These are phyloP conservation scores for Cryptosporidium sp. DNA, from an alignment of 169 alveolate species.

Conservation along the genomic window DNA sequence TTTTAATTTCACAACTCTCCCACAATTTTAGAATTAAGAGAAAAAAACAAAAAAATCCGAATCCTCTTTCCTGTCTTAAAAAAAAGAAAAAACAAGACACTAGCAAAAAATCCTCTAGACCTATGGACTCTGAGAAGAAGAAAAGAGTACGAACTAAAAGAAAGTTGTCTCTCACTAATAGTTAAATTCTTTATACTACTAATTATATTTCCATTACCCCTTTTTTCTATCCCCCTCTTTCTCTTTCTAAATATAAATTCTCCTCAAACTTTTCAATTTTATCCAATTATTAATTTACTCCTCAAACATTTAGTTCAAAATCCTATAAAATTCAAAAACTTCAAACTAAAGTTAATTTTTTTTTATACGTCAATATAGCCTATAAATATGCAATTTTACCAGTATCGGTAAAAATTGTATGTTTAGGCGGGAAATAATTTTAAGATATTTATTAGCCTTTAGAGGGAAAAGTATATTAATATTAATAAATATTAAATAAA, in stretches of 20 bases:
- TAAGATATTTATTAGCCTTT: conserved; percentile 13
- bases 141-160: conserved; percentile 44
- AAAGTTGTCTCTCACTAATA: not conserved
- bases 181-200: not conserved
- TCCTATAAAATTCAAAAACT: no score
- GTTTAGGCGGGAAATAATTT: conserved; percentile 35
- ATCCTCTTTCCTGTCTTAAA: conserved; percentile 64
- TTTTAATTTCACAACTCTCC: not conserved
- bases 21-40: conserved; percentile 2
- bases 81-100: conserved; percentile 9
- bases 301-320: not conserved
- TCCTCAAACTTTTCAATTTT: not conserved
- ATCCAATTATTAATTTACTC: not conserved
- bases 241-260: no score
- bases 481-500: not conserved
- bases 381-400: conserved; percentile 8
- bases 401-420: conserved; percentile 14
- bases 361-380: not conserved
- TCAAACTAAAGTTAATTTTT: no score
- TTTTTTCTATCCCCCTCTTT: no score
- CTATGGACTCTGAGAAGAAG: not conserved
- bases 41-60: conserved; percentile 50
- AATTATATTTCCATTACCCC: not conserved
- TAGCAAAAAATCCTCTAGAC: not conserved
- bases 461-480: conserved; percentile 5